Evolutionary conservation across 1,284 basidiomycete species (phyloP), one percentile per base, ranked within the genome.

Genomic region (Anthracocystis setariae): DNA sequence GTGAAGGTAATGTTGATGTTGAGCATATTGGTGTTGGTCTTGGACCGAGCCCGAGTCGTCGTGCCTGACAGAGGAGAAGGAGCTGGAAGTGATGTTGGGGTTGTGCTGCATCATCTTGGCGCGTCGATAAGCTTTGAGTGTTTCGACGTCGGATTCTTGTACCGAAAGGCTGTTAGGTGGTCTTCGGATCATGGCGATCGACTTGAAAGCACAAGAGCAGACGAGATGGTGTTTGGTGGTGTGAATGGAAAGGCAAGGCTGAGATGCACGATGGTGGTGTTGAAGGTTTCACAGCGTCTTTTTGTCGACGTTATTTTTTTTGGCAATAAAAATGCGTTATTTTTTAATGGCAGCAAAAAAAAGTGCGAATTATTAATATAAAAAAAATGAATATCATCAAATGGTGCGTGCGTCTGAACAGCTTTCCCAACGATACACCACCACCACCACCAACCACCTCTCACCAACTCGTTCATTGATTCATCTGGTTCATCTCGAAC

Each of bases 61-160:
- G 2, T 53, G 68, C 29, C 62, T 21, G 5, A 71, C 39, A 10
- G 68, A 71, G 4, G 68, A 57, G 37, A 71, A 66, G 27, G 68
- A 71, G 10, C 62, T 61, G 5, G 53, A 33, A 9, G 62, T 61
- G 39, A 65, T 50, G 47, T 66, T 71, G 42, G 62, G 68, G 25
- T 66, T 66, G 43, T 71, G 68, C 54, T 67, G 58, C 56, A 67
- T 58, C 60, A 72, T 72, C 50, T 59, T 60, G 23, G 63, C 64
- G 17, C 63, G 27, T 5, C 64, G 59, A n/a, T 67, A 57, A 8
- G 69, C 69, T 38, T 72, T 72, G 60, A 72, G 69, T 5, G 69
- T 60, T 40, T 72, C 69, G 37, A 72, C 69, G 45, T 72, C 69
- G 3, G 69, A 64, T 42, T 72, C 69, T 39, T 67, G 69, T 8